A percentile compares a stretch with the other conserved stretches of the same genome.
Evolutionary conservation across 305 asterid genomes (phyloP).

Genomic region (Lippia alba): DNA sequence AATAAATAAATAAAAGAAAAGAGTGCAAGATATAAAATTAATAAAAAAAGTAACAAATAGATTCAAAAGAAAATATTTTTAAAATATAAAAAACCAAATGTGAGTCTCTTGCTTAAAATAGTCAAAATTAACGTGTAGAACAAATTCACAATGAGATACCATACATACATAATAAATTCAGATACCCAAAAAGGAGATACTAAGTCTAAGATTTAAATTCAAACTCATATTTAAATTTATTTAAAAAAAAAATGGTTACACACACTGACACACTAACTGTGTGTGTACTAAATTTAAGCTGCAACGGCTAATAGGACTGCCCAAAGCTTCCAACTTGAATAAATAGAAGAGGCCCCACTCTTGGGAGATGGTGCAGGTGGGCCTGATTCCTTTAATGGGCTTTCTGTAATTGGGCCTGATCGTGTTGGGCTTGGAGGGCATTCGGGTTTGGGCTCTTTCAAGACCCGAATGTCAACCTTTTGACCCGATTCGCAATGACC

Average conservation of each 20-base stretch:
- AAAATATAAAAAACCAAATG: no score
- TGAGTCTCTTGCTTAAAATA: no score
- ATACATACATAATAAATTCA: no score
- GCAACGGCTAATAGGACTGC: slow-evolving; percentile 9
- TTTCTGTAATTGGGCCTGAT: not conserved
- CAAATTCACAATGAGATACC: no score
- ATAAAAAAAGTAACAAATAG: no score
- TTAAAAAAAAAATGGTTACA: not conserved
- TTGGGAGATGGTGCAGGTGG: slow-evolving; percentile 18
- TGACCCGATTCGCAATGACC: slow-evolving; percentile 64
- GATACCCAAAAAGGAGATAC: no score
- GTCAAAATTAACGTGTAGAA: no score
- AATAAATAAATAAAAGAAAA: no score
- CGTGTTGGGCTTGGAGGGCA: slow-evolving; percentile 21
- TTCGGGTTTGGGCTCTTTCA: not conserved
- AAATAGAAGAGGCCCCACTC: slow-evolving; percentile 20
- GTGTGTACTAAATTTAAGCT: not conserved
- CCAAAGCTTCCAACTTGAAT: slow-evolving; percentile 24
- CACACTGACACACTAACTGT: not conserved
- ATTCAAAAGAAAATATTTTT: no score
- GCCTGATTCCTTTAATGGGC: not conserved
- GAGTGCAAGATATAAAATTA: no score
- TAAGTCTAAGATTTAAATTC: no score
- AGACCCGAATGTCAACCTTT: slow-evolving; percentile 61
- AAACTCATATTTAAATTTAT: not conserved